Conservation (phyloP, 2,329 filamentous ascomycete genomes). For the Grosmannia serpens region DNA sequence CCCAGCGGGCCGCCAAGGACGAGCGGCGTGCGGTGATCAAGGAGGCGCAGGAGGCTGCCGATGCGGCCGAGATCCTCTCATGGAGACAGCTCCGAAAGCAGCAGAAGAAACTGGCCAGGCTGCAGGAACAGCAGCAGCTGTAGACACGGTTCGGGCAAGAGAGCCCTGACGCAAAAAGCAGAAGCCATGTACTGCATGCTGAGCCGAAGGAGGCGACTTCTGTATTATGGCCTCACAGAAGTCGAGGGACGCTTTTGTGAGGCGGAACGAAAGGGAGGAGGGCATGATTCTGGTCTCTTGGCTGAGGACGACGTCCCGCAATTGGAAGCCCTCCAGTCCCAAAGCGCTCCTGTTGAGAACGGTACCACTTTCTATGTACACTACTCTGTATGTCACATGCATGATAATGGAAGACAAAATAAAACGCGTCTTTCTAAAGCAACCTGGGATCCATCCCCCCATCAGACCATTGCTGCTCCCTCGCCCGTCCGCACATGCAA, state of each 20-base stretch:
- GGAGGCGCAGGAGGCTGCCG: constrained; percentile 12
- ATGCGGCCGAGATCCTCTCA: constrained; percentile 1
- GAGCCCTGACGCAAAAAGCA: background rate
- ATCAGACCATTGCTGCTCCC: background rate
- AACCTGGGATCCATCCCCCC: background rate
- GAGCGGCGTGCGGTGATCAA: constrained; percentile 32
- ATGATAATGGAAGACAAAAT: background rate
- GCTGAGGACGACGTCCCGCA: too few species aligned
- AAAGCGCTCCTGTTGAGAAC: background rate
- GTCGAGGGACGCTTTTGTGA: background rate
- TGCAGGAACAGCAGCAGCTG: background rate
- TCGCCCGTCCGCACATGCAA: background rate
- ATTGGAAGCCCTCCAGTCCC: background rate
- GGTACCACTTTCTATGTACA: background rate
- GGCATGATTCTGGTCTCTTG: background rate
- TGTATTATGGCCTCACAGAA: background rate
- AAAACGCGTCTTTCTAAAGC: background rate
- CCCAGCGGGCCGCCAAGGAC: constrained; percentile 45
- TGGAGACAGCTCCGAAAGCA: constrained; percentile 6
- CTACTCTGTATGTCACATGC: background rate
- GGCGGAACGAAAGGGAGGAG: background rate
- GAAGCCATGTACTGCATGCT: background rate
- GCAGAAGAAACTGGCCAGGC: background rate
- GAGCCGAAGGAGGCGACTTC: background rate
- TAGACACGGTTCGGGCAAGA: background rate